Evolutionary conservation across 139 green algal genomes (phyloP).

Genomic region (Chlamydomonas sp.): DNA sequence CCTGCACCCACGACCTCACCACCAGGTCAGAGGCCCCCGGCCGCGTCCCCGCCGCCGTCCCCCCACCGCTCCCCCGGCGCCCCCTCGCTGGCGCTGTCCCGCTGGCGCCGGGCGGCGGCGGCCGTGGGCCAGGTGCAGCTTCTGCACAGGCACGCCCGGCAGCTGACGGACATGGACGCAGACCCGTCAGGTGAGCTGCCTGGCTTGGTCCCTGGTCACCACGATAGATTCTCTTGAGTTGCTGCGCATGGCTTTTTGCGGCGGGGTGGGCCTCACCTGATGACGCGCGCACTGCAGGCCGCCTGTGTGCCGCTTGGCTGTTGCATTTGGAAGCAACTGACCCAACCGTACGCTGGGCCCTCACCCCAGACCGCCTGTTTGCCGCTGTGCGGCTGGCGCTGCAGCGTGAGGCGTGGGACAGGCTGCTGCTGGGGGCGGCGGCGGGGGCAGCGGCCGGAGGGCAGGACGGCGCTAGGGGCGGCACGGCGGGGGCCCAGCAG

Average conservation of each 20-base stretch:
- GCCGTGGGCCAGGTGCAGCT: not conserved
- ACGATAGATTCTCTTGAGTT: not conserved
- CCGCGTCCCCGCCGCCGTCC: no score
- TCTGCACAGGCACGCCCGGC: not conserved
- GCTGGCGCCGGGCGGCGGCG: constrained; percentile 9
- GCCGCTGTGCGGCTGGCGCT: constrained; percentile 10
- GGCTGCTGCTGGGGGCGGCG: not conserved
- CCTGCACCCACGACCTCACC: no score
- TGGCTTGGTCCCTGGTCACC: not conserved
- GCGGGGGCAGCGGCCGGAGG: no score
- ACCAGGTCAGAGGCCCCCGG: no score
- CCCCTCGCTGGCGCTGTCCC: not conserved
- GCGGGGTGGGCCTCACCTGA: no score
- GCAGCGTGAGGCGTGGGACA: constrained; percentile 4
- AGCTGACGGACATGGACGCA: constrained; percentile 1
- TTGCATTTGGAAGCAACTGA: not conserved
- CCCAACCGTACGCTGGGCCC: not conserved
- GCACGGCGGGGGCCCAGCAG: no score
- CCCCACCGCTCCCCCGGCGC: not conserved
- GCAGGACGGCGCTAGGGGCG: no score
- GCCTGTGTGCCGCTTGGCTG: not conserved
- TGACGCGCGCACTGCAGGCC: not conserved
- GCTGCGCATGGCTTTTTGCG: no score
- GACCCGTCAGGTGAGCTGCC: not conserved
- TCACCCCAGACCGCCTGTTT: constrained; percentile 14